Evolutionary conservation across 495 filamentous ascomycete genomes (phyloP).

Genomic region (Talaromyces borbonicus): DNA sequence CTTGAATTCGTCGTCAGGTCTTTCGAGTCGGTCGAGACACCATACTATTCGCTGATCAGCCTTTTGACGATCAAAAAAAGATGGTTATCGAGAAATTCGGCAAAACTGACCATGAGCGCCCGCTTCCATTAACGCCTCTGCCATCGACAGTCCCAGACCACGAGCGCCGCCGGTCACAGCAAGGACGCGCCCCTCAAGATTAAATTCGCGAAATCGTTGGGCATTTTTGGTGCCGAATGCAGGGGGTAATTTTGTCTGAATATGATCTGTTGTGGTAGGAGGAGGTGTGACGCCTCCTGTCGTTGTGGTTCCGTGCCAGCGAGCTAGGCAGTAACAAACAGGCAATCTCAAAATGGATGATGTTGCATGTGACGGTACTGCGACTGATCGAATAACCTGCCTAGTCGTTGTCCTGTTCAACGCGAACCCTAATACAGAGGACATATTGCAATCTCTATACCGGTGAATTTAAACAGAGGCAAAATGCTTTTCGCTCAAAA

Average conservation of each 20-base stretch:
- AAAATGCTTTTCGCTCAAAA: no score
- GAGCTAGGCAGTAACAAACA: no score
- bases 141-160: constrained; percentile 55
- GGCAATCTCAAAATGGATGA: no score
- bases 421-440: no score
- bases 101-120: constrained; percentile 61
- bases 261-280: constrained; percentile 16
- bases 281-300: not conserved
- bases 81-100: constrained; percentile 5
- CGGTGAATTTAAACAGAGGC: no score
- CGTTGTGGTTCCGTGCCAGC: not conserved
- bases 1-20: constrained; percentile 41
- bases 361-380: no score
- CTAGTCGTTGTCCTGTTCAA: no score
- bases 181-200: constrained; percentile 47
- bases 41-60: constrained; percentile 37
- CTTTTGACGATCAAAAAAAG: not conserved
- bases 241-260: constrained; percentile 24
- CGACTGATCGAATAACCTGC: no score
- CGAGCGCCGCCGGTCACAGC: constrained; percentile 53
- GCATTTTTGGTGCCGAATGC: constrained; percentile 14
- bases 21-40: constrained; percentile 48
- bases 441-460: no score
- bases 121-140: constrained; percentile 60
- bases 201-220: constrained; percentile 38